phyloP scores from a whole-genome alignment of 805 yeast genomes.

The Saccharomycopsis sp. region DNA sequence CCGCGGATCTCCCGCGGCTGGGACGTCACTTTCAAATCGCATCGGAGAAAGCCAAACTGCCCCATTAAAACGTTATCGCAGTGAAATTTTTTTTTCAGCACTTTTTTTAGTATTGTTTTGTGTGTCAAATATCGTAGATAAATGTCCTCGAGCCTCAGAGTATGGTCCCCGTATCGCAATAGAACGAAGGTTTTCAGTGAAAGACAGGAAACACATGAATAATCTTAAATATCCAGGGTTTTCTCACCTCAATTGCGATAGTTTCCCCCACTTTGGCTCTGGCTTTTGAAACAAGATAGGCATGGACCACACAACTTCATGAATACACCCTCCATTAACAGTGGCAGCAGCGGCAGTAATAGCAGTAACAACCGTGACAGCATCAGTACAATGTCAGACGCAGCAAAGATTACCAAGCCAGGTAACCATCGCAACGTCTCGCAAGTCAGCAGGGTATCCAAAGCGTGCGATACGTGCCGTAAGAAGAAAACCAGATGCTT shows the following conservation, averaged over 20 bases:
- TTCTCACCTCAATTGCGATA: not conserved
- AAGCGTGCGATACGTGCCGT: conserved; percentile 31
- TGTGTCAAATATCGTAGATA: not conserved
- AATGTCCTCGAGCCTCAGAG: not conserved
- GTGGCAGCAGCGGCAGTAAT: not conserved
- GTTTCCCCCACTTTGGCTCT: not conserved
- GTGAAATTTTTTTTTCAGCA: not conserved
- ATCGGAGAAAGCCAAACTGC: not conserved
- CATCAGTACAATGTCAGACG: not conserved
- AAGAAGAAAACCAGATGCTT: conserved; percentile 40
- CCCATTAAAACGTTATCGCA: not conserved
- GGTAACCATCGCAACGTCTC: not conserved
- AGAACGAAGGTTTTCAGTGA: not conserved
- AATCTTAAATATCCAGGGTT: not conserved
- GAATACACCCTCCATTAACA: not conserved
- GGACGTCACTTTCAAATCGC: not conserved
- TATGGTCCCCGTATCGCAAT: not conserved
- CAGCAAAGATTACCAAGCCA: not conserved
- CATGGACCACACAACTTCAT: not conserved
- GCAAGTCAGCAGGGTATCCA: conserved; percentile 23
- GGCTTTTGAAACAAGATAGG: no score
- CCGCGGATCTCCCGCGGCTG: not conserved
- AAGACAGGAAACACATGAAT: not conserved
- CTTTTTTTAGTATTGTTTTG: not conserved
- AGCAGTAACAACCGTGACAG: not conserved